Evolutionary conservation across 495 filamentous ascomycete genomes (phyloP), one percentile per base, ranked within the genome.

Genomic region (Penicillium malachiteum): DNA sequence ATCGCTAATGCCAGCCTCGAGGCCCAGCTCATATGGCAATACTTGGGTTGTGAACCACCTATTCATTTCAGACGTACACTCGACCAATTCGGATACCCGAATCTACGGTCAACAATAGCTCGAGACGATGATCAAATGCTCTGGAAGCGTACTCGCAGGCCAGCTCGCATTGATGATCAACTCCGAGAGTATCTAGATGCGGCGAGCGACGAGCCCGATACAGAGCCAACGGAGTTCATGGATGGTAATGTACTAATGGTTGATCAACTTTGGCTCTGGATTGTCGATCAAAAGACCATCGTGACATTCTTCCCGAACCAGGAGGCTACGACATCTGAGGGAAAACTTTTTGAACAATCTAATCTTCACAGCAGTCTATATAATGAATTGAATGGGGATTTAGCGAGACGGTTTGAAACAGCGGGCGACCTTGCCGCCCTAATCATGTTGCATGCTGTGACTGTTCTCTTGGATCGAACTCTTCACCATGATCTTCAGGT

Each of bases 91-190:
- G 84, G 84, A 0, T 87, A 88, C 55, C 84, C 83, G 0, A 81
- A 82, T 42, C 72, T 88, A 0, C 70, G 77, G 14, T 85, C 87
- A 16, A 87, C 85, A 0, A 68, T 81, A 26, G 79, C 82, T 0
- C 73, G 85, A 26, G 86, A 89, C 40, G 82, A 84, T 43, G 85
- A 89, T 35, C 85, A 89, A 62, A 86, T 89, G 80, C 68, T 88
- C 4, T 89, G 86, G 71, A 88, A 88, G 54, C 75, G 85, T 1
- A 89, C 86, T 1, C 83, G 81, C 57, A 71, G 77, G 57, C 55
- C 59, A 3, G 55, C 63, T 9, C 64, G 64, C 13, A 49, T 68
- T 10, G 63, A 69, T 35, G 67, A 68, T 8, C 67, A 73, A 37
- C 56, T 65, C 1, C 51, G 52, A 21, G 57, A 57, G 16, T 64